Evolutionary conservation across 2,329 filamentous ascomycete species (phyloP).

Genomic region (Penicillium sp.): DNA sequence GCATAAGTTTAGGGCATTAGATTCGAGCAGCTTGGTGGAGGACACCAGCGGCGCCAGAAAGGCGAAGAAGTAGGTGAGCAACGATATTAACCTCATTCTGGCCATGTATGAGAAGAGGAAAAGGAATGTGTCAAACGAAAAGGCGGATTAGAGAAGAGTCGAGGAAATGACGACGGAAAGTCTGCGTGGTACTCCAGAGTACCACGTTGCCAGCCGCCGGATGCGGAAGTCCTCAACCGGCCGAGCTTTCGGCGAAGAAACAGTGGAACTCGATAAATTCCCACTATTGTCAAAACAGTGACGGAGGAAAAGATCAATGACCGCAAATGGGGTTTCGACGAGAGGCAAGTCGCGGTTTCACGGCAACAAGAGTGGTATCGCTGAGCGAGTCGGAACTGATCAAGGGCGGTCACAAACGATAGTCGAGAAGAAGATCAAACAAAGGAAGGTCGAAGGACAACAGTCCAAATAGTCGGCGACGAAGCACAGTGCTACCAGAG

Average conservation of each 20-base stretch:
- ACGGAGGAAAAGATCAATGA: neutral
- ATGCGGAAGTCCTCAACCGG: slow-evolving; percentile 29
- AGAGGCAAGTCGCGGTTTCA: neutral
- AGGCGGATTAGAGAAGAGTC: slow-evolving; percentile 4
- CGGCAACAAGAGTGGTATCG: neutral
- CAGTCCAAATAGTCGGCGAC: slow-evolving; percentile 6
- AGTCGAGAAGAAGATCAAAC: neutral
- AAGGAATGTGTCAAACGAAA: slow-evolving; percentile 7
- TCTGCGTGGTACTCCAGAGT: slow-evolving; percentile 28
- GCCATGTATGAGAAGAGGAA: slow-evolving; percentile 8
- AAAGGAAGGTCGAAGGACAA: slow-evolving; percentile 15
- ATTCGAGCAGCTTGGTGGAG: slow-evolving; percentile 65
- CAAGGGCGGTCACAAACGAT: too few species aligned
- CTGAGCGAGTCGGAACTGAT: too few species aligned
- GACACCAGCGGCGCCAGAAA: slow-evolving; percentile 48
- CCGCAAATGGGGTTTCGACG: slow-evolving; percentile 6
- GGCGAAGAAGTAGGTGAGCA: slow-evolving; percentile 35
- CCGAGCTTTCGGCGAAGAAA: slow-evolving; percentile 7
- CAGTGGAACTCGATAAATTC: neutral
- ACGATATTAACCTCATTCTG: slow-evolving; percentile 33
- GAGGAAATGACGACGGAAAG: slow-evolving; percentile 13
- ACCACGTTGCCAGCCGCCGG: slow-evolving; percentile 32
- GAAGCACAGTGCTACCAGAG: slow-evolving; percentile 5
- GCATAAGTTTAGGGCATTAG: slow-evolving; percentile 78
- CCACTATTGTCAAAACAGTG: slow-evolving; percentile 1